Evolutionary conservation across 1,139 yeast species (phyloP).

Genomic region (Saccharomyces hybrid): DNA sequence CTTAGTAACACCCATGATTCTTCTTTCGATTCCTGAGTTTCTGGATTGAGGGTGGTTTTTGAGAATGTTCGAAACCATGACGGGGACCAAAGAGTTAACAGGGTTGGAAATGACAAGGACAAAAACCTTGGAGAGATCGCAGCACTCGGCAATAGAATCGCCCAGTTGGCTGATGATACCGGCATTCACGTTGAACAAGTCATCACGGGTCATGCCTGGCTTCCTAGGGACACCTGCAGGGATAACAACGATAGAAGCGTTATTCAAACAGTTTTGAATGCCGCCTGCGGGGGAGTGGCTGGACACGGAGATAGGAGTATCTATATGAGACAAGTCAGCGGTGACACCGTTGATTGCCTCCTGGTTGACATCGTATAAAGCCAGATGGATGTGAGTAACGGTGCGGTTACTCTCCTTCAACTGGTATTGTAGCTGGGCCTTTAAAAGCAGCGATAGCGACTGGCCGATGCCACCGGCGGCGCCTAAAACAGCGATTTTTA

Average conservation of each 20-base stretch:
- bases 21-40: conserved; percentile 70
- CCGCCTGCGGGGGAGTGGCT: conserved; percentile 66
- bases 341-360: conserved; percentile 75
- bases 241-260: conserved; percentile 71
- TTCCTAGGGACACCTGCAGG: conserved; percentile 98
- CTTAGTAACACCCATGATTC: conserved; percentile 87
- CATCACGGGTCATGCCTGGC: conserved; percentile 98
- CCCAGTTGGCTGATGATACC: conserved; percentile 81
- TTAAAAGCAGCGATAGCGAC: conserved; percentile 78
- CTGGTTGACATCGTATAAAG: conserved; percentile 62
- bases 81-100: conserved; percentile 91
- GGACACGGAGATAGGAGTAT: conserved; percentile 65
- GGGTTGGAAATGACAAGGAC: conserved; percentile 85
- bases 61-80: conserved; percentile 64
- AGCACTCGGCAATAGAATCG: conserved; percentile 57
- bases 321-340: conserved; percentile 83
- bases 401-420: neutral
- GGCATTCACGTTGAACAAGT: conserved; percentile 86
- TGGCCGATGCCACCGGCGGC: conserved; percentile 93
- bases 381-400: conserved; percentile 34
- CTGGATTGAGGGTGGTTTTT: conserved; percentile 23
- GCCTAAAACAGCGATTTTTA: conserved; percentile 64
- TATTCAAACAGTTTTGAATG: conserved; percentile 51
- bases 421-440: conserved; percentile 38
- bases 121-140: conserved; percentile 32